Evolutionary conservation across 805 yeast genomes (phyloP).

Genomic region (Yarrowia divulgata): DNA sequence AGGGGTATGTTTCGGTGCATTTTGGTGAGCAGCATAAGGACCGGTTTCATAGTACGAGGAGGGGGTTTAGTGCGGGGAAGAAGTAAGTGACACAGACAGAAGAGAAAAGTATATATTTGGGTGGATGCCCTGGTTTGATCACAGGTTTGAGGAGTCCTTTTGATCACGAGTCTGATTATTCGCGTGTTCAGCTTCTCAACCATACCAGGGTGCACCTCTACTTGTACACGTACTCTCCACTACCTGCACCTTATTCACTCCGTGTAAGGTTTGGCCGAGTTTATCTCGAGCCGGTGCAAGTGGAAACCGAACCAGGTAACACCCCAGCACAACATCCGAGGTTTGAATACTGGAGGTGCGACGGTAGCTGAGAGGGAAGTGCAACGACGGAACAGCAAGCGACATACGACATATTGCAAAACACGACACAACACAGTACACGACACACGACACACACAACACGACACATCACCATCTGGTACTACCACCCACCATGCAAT

Average conservation of each 20-base stretch:
- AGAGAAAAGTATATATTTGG: neutral
- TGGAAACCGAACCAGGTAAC: neutral
- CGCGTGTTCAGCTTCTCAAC: too few relatives aligned
- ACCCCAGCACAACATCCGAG: neutral
- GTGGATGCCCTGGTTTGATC: too few relatives aligned
- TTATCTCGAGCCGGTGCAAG: neutral
- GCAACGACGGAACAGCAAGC: too few relatives aligned
- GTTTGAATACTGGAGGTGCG: slow-evolving; percentile 11
- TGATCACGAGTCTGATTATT: too few relatives aligned
- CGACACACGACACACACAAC: neutral
- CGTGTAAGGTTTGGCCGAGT: slow-evolving; percentile 36
- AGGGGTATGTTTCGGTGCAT: too few relatives aligned
- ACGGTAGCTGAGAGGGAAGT: too few relatives aligned
- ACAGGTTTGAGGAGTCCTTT: too few relatives aligned
- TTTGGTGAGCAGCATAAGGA: too few relatives aligned
- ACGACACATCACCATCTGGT: too few relatives aligned
- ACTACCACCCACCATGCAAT: slow-evolving; percentile 15
- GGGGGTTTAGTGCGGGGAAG: neutral
- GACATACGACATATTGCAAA: too few relatives aligned
- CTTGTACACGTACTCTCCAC: too few relatives aligned
- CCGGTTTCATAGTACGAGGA: neutral
- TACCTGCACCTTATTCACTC: slow-evolving; percentile 25
- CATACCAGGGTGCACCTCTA: too few relatives aligned
- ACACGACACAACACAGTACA: neutral
- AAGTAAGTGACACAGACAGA: neutral